phyloP scores from a whole-genome alignment of 495 filamentous ascomycete genomes.

The Penicillium goetzii region DNA sequence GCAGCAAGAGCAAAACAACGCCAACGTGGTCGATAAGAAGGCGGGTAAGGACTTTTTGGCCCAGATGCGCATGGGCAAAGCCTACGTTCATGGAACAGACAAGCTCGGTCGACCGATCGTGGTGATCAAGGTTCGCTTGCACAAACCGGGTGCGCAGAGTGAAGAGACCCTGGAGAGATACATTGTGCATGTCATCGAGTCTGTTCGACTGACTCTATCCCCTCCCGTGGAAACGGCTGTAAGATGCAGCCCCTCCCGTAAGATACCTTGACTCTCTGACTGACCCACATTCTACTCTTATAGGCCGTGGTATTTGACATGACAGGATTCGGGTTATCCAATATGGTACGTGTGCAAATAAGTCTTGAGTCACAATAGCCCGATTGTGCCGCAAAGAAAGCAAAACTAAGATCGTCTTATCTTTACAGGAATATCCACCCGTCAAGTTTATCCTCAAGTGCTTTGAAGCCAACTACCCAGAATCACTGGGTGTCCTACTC shows the following conservation, averaged over 20 bases:
- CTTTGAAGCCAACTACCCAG: constrained; percentile 94
- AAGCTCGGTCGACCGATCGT: constrained; percentile 83
- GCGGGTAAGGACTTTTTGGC: constrained; percentile 77
- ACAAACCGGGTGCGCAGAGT: constrained; percentile 83
- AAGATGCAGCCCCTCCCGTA: constrained; percentile 33
- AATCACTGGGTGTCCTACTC: constrained; percentile 78
- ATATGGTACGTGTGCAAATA: constrained; percentile 66
- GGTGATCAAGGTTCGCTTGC: constrained; percentile 75
- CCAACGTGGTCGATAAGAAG: constrained; percentile 59
- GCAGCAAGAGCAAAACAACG: constrained; percentile 55
- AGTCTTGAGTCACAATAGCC: not conserved
- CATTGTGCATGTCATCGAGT: constrained; percentile 93
- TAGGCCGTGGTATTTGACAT: constrained; percentile 90
- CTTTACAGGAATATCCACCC: constrained; percentile 79
- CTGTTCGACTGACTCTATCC: constrained; percentile 73
- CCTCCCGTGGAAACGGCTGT: constrained; percentile 86
- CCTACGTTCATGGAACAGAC: constrained; percentile 83
- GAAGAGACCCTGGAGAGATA: constrained; percentile 80
- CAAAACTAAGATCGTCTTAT: not conserved
- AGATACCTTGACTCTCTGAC: not conserved
- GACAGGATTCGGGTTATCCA: constrained; percentile 87
- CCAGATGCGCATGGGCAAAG: constrained; percentile 89
- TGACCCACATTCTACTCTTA: constrained; percentile 27
- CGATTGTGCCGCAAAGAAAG: too few species aligned
- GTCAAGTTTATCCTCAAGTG: constrained; percentile 96